These are phyloP conservation scores for Debaryomycetaceae sp. DNA, from an alignment of 1,139 yeast genomes.

Conservation along the genomic window DNA sequence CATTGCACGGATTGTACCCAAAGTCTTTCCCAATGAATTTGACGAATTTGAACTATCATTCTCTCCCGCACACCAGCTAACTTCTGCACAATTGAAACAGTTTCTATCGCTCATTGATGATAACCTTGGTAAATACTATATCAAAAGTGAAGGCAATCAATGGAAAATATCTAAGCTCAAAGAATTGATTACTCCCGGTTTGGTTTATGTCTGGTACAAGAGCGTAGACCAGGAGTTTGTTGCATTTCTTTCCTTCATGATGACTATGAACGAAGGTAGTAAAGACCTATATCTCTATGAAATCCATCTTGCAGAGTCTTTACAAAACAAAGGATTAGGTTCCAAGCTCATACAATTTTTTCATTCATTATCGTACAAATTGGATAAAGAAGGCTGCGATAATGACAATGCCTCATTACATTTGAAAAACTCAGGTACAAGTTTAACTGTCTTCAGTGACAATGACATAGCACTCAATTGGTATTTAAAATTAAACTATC, in stretches of 20 bases:
- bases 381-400: conserved; percentile 10
- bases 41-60: conserved; percentile 6
- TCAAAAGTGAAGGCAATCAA: conserved; percentile 27
- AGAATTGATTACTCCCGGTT: conserved; percentile 47
- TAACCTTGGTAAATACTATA: conserved; percentile 31
- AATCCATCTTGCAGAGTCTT: conserved; percentile 38
- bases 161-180: conserved; percentile 44
- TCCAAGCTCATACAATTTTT: conserved; percentile 25
- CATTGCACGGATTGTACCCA: conserved; percentile 11
- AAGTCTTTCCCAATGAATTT: conserved; percentile 11
- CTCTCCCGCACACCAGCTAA: conserved; percentile 12
- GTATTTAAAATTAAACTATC: conserved; percentile 42
- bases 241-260: conserved; percentile 43
- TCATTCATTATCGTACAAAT: conserved; percentile 20
- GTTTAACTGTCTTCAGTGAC: conserved; percentile 51
- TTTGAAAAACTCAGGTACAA: conserved; percentile 25
- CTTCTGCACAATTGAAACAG: conserved; percentile 9
- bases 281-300: conserved; percentile 52
- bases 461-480: conserved; percentile 41
- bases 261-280: conserved; percentile 24
- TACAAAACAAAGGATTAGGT: conserved; percentile 35
- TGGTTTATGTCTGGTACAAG: conserved; percentile 34
- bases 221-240: conserved; percentile 18
- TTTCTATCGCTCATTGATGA: conserved; percentile 25
- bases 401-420: conserved; percentile 1